These are phyloP conservation scores for Austroboletus eburneus DNA, from an alignment of 768 basidiomycete species.

Conservation along the genomic window DNA sequence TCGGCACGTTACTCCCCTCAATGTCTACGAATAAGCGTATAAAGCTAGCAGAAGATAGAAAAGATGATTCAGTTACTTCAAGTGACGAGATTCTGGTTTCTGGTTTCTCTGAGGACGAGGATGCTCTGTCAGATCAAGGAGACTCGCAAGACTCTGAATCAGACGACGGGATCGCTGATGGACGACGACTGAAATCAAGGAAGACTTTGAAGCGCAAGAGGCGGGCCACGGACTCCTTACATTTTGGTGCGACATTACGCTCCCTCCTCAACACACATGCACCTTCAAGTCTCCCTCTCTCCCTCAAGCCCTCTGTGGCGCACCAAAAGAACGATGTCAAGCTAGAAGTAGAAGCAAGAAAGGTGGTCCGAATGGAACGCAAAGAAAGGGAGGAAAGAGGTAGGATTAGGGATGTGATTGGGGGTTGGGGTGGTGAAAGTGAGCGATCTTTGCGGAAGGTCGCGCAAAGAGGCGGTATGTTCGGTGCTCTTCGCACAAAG, in stretches of 20 bases:
- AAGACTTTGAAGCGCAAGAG: slow-evolving; percentile 83
- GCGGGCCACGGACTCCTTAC: slow-evolving; percentile 67
- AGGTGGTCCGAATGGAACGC: slow-evolving; percentile 63
- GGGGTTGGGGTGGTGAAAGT: slow-evolving; percentile 85
- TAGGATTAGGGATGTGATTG: slow-evolving; percentile 66
- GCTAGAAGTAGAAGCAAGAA: slow-evolving; percentile 67
- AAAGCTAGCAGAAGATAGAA: slow-evolving; percentile 34
- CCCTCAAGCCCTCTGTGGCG: slow-evolving; percentile 71
- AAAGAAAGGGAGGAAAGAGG: slow-evolving; percentile 72
- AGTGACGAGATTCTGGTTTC: slow-evolving; percentile 6
- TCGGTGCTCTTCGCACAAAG: not conserved
- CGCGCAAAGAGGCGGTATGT: slow-evolving; percentile 78
- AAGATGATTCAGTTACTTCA: slow-evolving; percentile 7
- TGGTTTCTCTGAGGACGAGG: slow-evolving; percentile 11
- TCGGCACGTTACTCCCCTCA: no score
- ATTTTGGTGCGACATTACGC: slow-evolving; percentile 73
- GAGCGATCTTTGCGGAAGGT: slow-evolving; percentile 76
- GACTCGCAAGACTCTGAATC: slow-evolving; percentile 47
- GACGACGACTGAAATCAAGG: slow-evolving; percentile 61
- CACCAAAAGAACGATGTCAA: slow-evolving; percentile 72
- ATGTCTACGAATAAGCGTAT: slow-evolving; percentile 55
- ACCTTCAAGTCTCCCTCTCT: slow-evolving; percentile 67
- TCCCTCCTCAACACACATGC: slow-evolving; percentile 67
- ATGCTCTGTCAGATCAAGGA: slow-evolving; percentile 16
- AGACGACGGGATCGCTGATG: slow-evolving; percentile 60